These are phyloP conservation scores for Fallopia convolvulus DNA, from an alignment of 148 eudicot species.

Conservation along the genomic window DNA sequence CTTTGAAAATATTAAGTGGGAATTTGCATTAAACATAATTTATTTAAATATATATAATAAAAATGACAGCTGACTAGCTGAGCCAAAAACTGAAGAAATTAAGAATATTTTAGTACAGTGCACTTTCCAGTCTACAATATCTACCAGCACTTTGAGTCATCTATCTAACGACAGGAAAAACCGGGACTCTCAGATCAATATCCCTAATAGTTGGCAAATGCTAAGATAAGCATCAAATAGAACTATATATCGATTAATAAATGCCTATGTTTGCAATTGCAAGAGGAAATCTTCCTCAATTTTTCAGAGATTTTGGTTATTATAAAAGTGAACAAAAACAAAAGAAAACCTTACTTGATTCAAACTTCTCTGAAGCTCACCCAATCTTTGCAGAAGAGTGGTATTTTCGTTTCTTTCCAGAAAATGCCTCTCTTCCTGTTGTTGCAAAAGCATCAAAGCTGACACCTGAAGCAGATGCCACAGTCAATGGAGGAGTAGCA, in stretches of 20 bases:
- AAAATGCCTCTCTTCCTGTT: slow-evolving; percentile 84
- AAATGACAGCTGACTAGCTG: not conserved
- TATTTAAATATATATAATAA: not conserved
- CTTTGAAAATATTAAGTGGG: not conserved
- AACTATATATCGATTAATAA: not conserved
- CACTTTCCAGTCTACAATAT: not conserved
- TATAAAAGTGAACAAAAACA: not conserved
- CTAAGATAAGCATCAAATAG: not conserved
- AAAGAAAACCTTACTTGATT: slow-evolving; percentile 46
- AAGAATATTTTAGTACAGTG: not conserved
- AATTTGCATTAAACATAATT: not conserved
- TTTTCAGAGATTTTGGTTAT: slow-evolving; percentile 5
- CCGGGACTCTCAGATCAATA: not conserved
- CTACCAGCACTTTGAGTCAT: not conserved
- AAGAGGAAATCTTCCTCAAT: not conserved
- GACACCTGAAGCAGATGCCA: slow-evolving; percentile 49
- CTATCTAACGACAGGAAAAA: not conserved
- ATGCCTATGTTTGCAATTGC: not conserved
- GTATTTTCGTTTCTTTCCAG: slow-evolving; percentile 68
- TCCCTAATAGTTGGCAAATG: not conserved
- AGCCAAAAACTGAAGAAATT: not conserved
- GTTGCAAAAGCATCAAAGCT: slow-evolving; percentile 74
- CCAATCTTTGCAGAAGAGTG: slow-evolving; percentile 63
- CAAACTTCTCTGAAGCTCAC: slow-evolving; percentile 82
- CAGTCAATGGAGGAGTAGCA: not conserved